These are phyloP conservation scores for Mallotus japonicus DNA, from an alignment of 441 rosid genomes.

Conservation along the genomic window DNA sequence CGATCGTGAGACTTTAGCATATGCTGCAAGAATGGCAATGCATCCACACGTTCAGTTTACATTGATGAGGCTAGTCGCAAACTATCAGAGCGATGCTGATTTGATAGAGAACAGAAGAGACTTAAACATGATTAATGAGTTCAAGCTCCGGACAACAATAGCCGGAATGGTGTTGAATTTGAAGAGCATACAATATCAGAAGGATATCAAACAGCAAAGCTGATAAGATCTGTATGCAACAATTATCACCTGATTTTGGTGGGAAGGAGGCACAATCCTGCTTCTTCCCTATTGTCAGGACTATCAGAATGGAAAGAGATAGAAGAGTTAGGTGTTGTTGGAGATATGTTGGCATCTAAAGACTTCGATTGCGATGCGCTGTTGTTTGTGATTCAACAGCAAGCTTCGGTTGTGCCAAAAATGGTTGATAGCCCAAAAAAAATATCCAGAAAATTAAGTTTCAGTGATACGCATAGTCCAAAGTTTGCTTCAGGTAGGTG, in stretches of 20 bases:
- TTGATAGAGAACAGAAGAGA: constrained; percentile 34
- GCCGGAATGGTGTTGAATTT: constrained; percentile 27
- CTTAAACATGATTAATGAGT: constrained; percentile 29
- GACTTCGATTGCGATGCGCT: constrained; percentile 50
- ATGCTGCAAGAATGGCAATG: constrained; percentile 46
- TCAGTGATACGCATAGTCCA: background rate
- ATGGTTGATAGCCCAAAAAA: constrained; percentile 20
- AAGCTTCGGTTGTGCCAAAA: constrained; percentile 29
- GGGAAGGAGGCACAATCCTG: constrained; percentile 45
- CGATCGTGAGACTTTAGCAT: constrained; percentile 76
- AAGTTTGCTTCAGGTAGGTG: background rate
- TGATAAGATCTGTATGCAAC: constrained; percentile 41
- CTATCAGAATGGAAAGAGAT: constrained; percentile 73
- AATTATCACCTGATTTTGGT: constrained; percentile 58
- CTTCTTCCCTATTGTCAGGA: constrained; percentile 38
- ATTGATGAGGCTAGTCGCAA: constrained; percentile 46
- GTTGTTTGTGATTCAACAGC: constrained; percentile 57
- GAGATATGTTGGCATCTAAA: constrained; percentile 62
- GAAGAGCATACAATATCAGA: constrained; percentile 42
- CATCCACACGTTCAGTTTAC: constrained; percentile 47
- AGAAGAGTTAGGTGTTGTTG: constrained; percentile 61
- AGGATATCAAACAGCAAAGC: constrained; percentile 42
- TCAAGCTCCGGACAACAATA: constrained; percentile 21
- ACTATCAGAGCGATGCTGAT: constrained; percentile 38
- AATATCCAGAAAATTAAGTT: background rate